Base-by-base conservation (phyloP, 441 rosid genomes). In the Gossypium lobatum region DNA sequence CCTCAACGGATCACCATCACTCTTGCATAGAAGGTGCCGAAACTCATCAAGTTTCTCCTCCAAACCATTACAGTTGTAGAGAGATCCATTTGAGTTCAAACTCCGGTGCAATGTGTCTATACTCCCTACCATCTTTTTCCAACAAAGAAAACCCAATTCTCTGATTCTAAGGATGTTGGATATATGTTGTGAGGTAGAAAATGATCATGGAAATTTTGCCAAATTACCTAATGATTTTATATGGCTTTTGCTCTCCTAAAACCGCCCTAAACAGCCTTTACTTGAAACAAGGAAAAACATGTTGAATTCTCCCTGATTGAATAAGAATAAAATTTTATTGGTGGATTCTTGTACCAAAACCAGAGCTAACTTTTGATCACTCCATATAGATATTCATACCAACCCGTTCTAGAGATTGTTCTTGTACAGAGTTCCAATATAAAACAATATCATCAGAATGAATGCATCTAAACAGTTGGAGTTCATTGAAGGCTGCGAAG, bases 1-100 rank as follows among this genome's bases (percentile, higher is more conserved):
- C 78, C 91, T 85, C 73, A 91, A 77, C 1, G 93, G 96, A 81
- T 91, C 96, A 20, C 88, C 90, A 14, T 86, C 85, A 0, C 88
- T 74, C 79, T 91, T 91, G 6, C 87, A 88, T 66, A 88, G 68
- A 52, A 89, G 80, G 54, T 55, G 25, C 1, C 93, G 80, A 75
- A 86, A 82, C 84, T 89, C 93, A 73, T 86, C 92, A 23, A 91
- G 87, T 83, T 88, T 91, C 77, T 77, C 85, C 75, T 79, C 86
- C 57, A 79, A 73, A 54, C 84, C 84, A 68, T 82, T 83, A 21
- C 67, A 53, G 37, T 62, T 80, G n/a, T 78, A 75, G 53, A 73
- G 52, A 31, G 77, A 68, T 67, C 86, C 91, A 80, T 87, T 82
- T 21, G 84, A 66, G 68, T 79, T 39, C 61, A 55, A 34, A 23